phyloP scores from a whole-genome alignment of 805 yeast species.

The Kuraishia ogatae region DNA sequence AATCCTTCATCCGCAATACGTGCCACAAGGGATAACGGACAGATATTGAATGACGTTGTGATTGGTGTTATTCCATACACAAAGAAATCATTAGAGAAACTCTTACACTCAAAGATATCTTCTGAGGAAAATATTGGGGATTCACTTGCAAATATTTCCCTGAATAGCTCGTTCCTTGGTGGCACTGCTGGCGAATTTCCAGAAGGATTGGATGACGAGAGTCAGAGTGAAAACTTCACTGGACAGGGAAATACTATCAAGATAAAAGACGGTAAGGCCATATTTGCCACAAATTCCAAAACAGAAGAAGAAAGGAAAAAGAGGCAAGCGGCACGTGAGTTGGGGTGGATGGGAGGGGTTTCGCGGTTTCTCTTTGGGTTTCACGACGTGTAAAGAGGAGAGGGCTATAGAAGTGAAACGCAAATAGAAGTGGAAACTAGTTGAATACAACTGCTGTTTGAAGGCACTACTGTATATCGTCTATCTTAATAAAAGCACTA shows the following conservation, averaged over 20 bases:
- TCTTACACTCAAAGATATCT: conserved; percentile 35
- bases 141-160: conserved; percentile 12
- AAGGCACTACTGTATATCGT: not conserved
- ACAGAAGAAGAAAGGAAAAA: conserved; percentile 7
- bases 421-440: too few species aligned
- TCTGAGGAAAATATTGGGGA: conserved; percentile 42
- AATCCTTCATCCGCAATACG: conserved; percentile 68
- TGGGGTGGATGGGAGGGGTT: conserved; percentile 2
- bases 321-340: conserved; percentile 5
- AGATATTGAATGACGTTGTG: conserved; percentile 47
- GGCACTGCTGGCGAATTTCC: conserved; percentile 7
- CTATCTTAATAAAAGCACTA: not conserved
- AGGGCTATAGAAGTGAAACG: not conserved
- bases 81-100: conserved; percentile 50
- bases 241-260: conserved; percentile 6
- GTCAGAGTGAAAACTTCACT: not conserved
- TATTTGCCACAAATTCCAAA: conserved; percentile 20
- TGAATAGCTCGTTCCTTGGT: conserved; percentile 5
- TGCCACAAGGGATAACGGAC: conserved; percentile 80
- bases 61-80: conserved; percentile 67
- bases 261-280: conserved; percentile 32
- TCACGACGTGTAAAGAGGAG: conserved; percentile 1
- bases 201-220: not conserved
- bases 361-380: conserved; percentile 2
- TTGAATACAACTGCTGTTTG: not conserved